A percentile compares a stretch with the other conserved stretches of the same genome.
phyloP scores from a whole-genome alignment of 2,329 filamentous ascomycete genomes.

The Pestalotiopsis fici region DNA sequence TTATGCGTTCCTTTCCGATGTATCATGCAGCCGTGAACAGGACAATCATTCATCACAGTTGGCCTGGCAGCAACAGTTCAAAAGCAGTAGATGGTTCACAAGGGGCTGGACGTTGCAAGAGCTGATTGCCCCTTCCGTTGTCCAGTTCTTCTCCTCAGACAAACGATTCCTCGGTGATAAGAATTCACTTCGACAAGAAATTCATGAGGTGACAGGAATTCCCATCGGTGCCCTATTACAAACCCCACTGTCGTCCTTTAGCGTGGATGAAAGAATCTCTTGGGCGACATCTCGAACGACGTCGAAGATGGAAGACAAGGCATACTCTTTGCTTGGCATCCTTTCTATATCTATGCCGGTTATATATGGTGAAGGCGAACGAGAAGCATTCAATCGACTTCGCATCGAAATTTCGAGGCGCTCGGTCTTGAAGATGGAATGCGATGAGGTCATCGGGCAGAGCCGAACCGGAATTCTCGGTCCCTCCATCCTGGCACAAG shows the following conservation, averaged over 20 bases:
- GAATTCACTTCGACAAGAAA: conserved; percentile 17
- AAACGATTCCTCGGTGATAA: conserved; percentile 23
- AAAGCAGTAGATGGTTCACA: not conserved
- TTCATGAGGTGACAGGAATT: conserved; percentile 24
- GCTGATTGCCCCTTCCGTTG: conserved; percentile 19
- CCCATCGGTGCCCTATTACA: conserved; percentile 15
- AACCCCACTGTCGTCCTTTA: conserved; percentile 17
- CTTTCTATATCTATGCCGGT: conserved; percentile 19
- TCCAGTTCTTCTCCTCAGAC: conserved; percentile 27
- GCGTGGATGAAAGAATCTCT: conserved; percentile 21
- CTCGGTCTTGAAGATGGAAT: not conserved
- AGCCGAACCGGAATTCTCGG: too few species aligned
- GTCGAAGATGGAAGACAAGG: conserved; percentile 21
- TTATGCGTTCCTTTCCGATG: conserved; percentile 11
- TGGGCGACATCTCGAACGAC: conserved; percentile 23
- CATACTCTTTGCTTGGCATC: conserved; percentile 24
- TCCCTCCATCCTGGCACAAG: too few species aligned
- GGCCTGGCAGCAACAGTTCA: not conserved
- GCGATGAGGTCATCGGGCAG: too few species aligned
- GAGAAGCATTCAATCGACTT: not conserved
- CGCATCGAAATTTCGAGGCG: not conserved
- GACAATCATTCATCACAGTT: not conserved
- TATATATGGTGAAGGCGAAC: conserved; percentile 19
- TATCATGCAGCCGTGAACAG: not conserved
- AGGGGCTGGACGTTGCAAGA: conserved; percentile 11